phyloP scores from a whole-genome alignment of 345 rosid genomes.

The Aquilaria yunnanensis region DNA sequence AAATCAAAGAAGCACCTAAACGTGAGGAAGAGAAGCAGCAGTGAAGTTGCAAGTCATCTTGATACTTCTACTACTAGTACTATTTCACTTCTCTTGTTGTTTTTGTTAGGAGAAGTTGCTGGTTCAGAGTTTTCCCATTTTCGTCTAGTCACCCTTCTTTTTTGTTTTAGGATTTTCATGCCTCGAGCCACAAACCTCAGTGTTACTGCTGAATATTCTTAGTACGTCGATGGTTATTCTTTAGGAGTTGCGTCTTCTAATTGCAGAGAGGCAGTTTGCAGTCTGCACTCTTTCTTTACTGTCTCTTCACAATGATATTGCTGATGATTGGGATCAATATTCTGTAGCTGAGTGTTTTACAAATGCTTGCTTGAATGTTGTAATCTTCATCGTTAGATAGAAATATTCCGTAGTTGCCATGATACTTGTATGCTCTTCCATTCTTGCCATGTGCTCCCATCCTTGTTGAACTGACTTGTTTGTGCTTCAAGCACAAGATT shows the following conservation, averaged over 20 bases:
- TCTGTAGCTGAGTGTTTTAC: slow-evolving; percentile 9
- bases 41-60: slow-evolving; percentile 17
- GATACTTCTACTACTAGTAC: background rate
- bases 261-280: slow-evolving; percentile 10
- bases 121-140: slow-evolving; percentile 25
- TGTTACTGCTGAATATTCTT: slow-evolving; percentile 12
- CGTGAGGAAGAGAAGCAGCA: slow-evolving; percentile 32
- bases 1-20: slow-evolving; percentile 40
- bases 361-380: background rate
- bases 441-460: no score
- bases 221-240: slow-evolving; percentile 13
- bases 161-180: slow-evolving; percentile 10
- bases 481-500: no score
- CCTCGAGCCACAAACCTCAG: slow-evolving; percentile 10
- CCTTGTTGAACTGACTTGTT: no score
- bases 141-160: slow-evolving; percentile 9
- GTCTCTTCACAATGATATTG: slow-evolving; percentile 22
- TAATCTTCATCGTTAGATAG: no score
- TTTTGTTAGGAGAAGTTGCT: slow-evolving; percentile 30
- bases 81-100: slow-evolving; percentile 25
- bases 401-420: no score
- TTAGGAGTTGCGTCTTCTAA: slow-evolving; percentile 10
- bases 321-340: slow-evolving; percentile 11
- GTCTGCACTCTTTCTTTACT: slow-evolving; percentile 2
- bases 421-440: no score